phyloP scores from a whole-genome alignment of 2,329 filamentous ascomycete genomes.

The Hortaea sp. region DNA sequence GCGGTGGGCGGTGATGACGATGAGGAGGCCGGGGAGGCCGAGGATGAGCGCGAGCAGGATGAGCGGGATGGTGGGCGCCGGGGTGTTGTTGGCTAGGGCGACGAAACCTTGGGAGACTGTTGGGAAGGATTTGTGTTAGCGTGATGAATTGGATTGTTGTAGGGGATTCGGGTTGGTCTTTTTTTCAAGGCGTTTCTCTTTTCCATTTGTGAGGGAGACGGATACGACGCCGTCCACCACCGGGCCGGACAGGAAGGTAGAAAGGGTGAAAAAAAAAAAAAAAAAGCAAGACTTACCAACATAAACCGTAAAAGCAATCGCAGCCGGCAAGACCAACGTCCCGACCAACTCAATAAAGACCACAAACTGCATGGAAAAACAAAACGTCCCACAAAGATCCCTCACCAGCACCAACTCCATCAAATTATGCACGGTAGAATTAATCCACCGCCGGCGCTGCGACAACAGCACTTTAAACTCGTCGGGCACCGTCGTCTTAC shows the following conservation, averaged over 20 bases:
- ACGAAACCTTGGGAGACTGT: constrained; percentile 76
- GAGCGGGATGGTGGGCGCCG: constrained; percentile 77
- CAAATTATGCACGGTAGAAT: constrained; percentile 95
- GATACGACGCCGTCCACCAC: too few relatives aligned
- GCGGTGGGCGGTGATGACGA: constrained; percentile 86
- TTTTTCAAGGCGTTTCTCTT: not conserved
- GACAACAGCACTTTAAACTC: constrained; percentile 85
- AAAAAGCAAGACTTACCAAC: constrained; percentile 58
- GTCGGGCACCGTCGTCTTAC: constrained; percentile 95
- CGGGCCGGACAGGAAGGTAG: too few relatives aligned
- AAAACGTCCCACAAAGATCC: constrained; percentile 96
- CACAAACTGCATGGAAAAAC: constrained; percentile 99
- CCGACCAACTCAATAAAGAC: constrained; percentile 92
- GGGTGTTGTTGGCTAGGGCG: constrained; percentile 44
- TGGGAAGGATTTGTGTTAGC: not conserved
- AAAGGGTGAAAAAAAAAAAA: not conserved
- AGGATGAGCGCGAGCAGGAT: constrained; percentile 83
- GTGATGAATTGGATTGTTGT: constrained; percentile 2
- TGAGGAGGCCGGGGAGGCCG: constrained; percentile 82
- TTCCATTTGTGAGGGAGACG: too few relatives aligned
- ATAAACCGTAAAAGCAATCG: constrained; percentile 95
- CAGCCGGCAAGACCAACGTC: constrained; percentile 87
- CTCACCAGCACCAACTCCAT: constrained; percentile 95
- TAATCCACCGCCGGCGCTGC: constrained; percentile 96
- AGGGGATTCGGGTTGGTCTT: constrained; percentile 15